Evolutionary conservation across 805 yeast species (phyloP), one percentile per base, ranked within the genome.

Genomic region (Saccharomycopsis oosterbeekiorum): DNA sequence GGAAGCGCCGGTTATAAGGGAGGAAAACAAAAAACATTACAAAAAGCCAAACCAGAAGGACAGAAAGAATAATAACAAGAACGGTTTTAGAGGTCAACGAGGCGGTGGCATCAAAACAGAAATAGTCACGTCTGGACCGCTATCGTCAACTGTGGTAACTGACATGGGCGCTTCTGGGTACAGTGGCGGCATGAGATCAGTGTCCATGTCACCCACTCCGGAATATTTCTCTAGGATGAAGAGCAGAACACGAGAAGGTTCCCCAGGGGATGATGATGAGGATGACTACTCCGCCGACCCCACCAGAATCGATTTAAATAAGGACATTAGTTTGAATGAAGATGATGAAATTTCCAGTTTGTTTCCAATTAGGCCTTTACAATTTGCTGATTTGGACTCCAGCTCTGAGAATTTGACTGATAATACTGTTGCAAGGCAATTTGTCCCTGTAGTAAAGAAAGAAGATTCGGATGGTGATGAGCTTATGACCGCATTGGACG

Each of bases 51-150:
- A 57, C 21, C 29, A 47, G 17, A 53, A 54, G 10, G 39, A 29
- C 21, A 50, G 57, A n/a, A 57, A 57, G 14, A 62, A 65, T 73
- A 65, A 72, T 76, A 69, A 75, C 76, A 50, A 59, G 12, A 56
- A 79, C 79, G 21, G 64, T 2, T 69, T 75, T 76, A 41, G 62
- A 4, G 60, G 80, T 79, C n/a, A 59, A 15, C 64, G 73, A 77
- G 78, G 80, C 37, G 62, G 73, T 76, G 78, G 80, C 37, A 62
- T 65, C 73, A 66, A 73, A 76, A 86, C 92, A 0, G 87, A 84
- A 66, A 74, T 87, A 42, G 85, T 88, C 6, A 79, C 87, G 1
- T 76, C 88, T 1, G 96, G 96, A 17, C 90, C 93, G 0, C 74
- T 88, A 60, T 82, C 92, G 6, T 41, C 59, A 6, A 42, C 60